Evolutionary conservation across 2,329 filamentous ascomycete genomes (phyloP).

Genomic region (Exophiala alcalophila): DNA sequence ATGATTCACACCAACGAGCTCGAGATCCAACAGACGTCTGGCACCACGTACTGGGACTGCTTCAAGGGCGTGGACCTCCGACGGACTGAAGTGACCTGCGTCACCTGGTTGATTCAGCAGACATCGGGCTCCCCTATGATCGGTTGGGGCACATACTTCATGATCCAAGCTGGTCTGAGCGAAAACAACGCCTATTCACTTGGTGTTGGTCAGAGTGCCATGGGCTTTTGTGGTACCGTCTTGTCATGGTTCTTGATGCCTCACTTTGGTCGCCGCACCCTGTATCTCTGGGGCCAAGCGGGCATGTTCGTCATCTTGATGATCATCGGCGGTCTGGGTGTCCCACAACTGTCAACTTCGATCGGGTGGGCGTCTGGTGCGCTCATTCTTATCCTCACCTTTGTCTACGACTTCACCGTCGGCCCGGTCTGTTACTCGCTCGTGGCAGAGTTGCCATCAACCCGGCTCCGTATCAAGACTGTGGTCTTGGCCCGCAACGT

Average conservation of each 20-base stretch:
- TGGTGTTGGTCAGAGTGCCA: conserved; percentile 60
- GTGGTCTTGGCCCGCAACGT: conserved; percentile 52
- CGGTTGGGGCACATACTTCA: conserved; percentile 61
- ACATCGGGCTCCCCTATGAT: conserved; percentile 63
- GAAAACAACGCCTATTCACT: conserved; percentile 38
- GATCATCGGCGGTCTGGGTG: conserved; percentile 34
- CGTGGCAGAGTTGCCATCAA: conserved; percentile 54
- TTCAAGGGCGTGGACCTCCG: conserved; percentile 38
- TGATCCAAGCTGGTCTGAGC: conserved; percentile 49
- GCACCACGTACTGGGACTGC: conserved; percentile 36
- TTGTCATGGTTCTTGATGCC: conserved; percentile 49
- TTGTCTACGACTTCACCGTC: conserved; percentile 55
- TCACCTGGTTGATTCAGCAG: conserved; percentile 51
- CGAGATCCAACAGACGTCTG: conserved; percentile 30
- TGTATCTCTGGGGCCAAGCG: conserved; percentile 53
- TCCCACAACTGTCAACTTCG: conserved; percentile 24
- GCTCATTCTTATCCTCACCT: conserved; percentile 54
- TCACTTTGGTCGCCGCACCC: conserved; percentile 29
- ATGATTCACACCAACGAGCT: conserved; percentile 33
- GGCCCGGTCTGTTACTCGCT: conserved; percentile 55
- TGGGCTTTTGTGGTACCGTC: conserved; percentile 54
- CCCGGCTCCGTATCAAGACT: conserved; percentile 54
- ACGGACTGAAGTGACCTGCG: conserved; percentile 43
- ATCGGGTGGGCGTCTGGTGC: conserved; percentile 43
- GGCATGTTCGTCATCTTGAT: conserved; percentile 43